Percentiles rank a stretch among this genome's conserved stretches.
Conservation (phyloP, 164 flowering plant species). For the Buxus sempervirens region DNA sequence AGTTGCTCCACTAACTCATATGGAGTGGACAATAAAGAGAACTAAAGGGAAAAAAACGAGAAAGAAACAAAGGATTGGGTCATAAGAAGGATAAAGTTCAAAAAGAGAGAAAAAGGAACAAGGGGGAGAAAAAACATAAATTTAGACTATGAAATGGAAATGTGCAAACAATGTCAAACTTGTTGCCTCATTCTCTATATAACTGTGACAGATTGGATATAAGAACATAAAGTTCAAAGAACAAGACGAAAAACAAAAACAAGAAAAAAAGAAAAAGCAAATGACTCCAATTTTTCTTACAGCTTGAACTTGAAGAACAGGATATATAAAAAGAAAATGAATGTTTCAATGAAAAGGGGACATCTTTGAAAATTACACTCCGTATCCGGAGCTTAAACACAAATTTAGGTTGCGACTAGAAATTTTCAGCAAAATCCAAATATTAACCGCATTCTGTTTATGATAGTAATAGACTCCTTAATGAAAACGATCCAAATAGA, state of each 20-base stretch:
- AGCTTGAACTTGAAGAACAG: neutral
- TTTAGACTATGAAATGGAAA: no score
- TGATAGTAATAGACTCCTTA: neutral
- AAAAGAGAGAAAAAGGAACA: no score
- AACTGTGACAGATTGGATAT: neutral
- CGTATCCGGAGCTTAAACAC: no score
- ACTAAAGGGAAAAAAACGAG: no score
- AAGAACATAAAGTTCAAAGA: neutral
- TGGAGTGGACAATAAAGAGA: neutral
- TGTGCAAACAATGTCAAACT: no score
- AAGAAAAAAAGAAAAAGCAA: neutral
- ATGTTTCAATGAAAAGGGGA: no score
- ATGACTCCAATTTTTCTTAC: neutral
- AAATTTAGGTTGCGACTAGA: no score
- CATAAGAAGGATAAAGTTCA: neutral
- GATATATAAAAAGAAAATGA: neutral
- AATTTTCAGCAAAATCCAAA: neutral
- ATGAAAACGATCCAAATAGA: neutral
- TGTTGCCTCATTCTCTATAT: no score
- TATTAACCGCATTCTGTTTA: neutral
- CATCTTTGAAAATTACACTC: no score
- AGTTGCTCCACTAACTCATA: neutral
- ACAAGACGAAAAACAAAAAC: no score
- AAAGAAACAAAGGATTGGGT: neutral
- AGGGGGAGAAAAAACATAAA: no score